A percentile compares a stretch with the other conserved stretches of the same genome.
Conservation (phyloP, 2,329 filamentous ascomycete species). For the Ophiostoma quercus region DNA sequence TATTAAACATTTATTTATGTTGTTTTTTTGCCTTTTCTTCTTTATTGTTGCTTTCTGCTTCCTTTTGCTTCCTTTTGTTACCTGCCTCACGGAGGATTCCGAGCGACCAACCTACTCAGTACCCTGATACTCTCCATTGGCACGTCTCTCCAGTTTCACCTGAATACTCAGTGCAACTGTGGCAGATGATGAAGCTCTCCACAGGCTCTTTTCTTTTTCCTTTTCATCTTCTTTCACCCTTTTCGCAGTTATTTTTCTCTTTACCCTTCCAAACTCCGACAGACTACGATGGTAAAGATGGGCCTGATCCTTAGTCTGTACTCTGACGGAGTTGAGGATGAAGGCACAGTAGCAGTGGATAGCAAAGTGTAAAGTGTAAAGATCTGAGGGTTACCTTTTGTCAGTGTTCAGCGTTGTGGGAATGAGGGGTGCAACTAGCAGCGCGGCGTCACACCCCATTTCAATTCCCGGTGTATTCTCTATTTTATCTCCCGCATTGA, state of each 20-base stretch:
- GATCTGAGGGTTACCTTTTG: background rate
- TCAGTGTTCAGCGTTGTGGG: too few species aligned
- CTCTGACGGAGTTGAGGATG: background rate
- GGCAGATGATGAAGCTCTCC: constrained; percentile 6
- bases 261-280: background rate
- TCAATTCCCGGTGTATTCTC: background rate
- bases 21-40: background rate
- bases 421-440: background rate
- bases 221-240: background rate
- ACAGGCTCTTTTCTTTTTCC: background rate
- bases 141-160: constrained; percentile 1
- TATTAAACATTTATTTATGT: background rate
- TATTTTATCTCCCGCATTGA: background rate
- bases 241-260: background rate
- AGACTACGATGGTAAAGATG: background rate
- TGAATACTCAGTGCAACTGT: background rate
- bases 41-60: background rate
- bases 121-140: background rate
- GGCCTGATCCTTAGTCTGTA: background rate
- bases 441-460: background rate
- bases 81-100: background rate
- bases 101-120: background rate
- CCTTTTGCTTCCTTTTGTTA: background rate
- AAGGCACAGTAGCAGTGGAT: background rate
- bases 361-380: background rate